A percentile compares a stretch with the other conserved stretches of the same genome.
Conservation (phyloP, 1,139 yeast species). For the Yamadazyma mexicana region DNA sequence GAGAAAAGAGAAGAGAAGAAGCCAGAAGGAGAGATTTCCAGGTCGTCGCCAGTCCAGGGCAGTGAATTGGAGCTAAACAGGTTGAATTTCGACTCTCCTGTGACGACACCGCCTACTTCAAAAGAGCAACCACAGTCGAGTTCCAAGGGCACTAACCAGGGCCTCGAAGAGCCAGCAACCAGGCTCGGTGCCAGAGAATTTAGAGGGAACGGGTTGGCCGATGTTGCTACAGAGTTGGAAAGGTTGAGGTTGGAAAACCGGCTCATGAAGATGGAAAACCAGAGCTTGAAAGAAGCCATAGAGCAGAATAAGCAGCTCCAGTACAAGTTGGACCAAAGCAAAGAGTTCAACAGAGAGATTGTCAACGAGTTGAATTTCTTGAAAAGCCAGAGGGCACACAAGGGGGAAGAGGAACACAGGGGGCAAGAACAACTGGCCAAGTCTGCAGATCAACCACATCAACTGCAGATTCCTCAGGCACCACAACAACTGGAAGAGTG, state of each 20-base stretch:
- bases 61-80: slow-evolving; percentile 6
- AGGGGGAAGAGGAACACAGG: too few relatives aligned
- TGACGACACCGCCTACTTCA: slow-evolving; percentile 18
- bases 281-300: slow-evolving; percentile 4
- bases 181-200: neutral
- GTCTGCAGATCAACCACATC: neutral
- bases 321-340: slow-evolving; percentile 14
- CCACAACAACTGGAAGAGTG: neutral
- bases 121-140: slow-evolving; percentile 8
- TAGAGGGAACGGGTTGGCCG: neutral
- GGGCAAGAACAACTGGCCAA: too few relatives aligned
- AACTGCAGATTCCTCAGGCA: neutral
- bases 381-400: too few relatives aligned
- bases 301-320: slow-evolving; percentile 10
- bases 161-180: neutral
- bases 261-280: slow-evolving; percentile 5
- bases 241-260: slow-evolving; percentile 6
- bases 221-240: slow-evolving; percentile 6
- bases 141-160: neutral
- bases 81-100: slow-evolving; percentile 13
- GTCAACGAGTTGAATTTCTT: slow-evolving; percentile 19
- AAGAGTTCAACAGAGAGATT: slow-evolving; percentile 16
- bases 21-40: neutral
- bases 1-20: neutral
- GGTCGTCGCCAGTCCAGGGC: slow-evolving; percentile 1